These are phyloP conservation scores for Neoarthrinium moseri DNA, from an alignment of 2,329 filamentous ascomycete species.

Conservation along the genomic window DNA sequence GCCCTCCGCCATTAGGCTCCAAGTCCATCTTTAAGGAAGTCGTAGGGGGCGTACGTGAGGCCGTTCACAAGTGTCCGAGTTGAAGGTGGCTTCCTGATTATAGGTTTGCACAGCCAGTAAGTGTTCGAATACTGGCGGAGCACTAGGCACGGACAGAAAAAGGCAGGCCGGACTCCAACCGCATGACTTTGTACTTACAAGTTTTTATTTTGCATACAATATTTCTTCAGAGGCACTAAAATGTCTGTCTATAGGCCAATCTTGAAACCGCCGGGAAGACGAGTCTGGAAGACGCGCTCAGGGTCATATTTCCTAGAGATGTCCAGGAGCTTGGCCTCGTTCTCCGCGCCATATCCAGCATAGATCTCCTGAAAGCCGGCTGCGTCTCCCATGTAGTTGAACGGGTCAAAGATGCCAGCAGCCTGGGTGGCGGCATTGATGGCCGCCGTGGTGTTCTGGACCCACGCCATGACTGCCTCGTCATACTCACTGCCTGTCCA, in stretches of 20 bases:
- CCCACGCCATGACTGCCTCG: constrained; percentile 21
- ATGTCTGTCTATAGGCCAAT: constrained; percentile 8
- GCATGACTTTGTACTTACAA: too few species aligned
- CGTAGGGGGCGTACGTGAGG: too few species aligned
- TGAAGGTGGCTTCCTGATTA: too few species aligned
- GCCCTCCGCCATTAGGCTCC: too few species aligned
- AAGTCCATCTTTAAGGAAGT: too few species aligned
- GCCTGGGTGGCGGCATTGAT: constrained; percentile 21
- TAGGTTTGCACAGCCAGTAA: too few species aligned
- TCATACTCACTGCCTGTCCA: constrained; percentile 21
- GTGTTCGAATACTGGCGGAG: too few species aligned
- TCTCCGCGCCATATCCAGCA: constrained; percentile 31
- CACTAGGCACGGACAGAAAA: too few species aligned
- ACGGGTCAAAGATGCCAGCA: constrained; percentile 33
- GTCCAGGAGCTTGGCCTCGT: constrained; percentile 21
- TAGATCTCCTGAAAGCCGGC: constrained; percentile 34
- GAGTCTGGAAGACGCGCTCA: constrained; percentile 13
- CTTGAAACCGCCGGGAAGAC: constrained; percentile 15
- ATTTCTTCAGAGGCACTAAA: too few species aligned
- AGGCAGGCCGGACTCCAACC: too few species aligned
- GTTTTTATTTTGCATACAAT: too few species aligned
- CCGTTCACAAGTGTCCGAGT: too few species aligned
- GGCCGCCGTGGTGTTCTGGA: constrained; percentile 17
- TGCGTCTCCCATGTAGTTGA: constrained; percentile 40
- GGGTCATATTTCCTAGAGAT: constrained; percentile 25